Evolutionary conservation across 805 yeast genomes (phyloP).

Genomic region (Komagataella pseudopastoris): DNA sequence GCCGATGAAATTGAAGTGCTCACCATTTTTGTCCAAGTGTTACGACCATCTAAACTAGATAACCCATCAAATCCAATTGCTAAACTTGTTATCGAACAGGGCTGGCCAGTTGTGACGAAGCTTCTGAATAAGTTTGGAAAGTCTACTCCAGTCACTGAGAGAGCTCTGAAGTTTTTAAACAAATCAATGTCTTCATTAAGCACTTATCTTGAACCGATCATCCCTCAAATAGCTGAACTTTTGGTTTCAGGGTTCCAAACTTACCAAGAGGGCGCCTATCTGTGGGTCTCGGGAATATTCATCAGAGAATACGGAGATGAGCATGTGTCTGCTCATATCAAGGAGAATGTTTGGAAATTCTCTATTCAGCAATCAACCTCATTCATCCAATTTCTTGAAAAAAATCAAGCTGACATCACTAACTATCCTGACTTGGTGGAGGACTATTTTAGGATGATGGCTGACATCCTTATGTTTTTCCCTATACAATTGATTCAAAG

Average conservation of each 20-base stretch:
- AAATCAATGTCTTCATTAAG: conserved; percentile 51
- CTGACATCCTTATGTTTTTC: conserved; percentile 65
- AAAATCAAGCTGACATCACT: conserved; percentile 5
- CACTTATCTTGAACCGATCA: conserved; percentile 39
- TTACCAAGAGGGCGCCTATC: conserved; percentile 66
- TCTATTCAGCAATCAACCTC: conserved; percentile 49
- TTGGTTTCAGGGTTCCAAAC: conserved; percentile 57
- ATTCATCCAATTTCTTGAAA: conserved; percentile 33
- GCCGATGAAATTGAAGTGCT: conserved; percentile 69
- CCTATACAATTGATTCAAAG: conserved; percentile 38
- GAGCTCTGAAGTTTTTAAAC: conserved; percentile 56
- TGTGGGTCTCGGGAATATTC: conserved; percentile 82
- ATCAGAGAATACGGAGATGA: conserved; percentile 56
- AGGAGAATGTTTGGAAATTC: conserved; percentile 59
- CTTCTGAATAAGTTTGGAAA: conserved; percentile 42
- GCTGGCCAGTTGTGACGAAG: conserved; percentile 42
- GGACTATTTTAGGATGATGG: conserved; percentile 74
- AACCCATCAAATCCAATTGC: conserved; percentile 34
- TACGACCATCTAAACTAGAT: conserved; percentile 31
- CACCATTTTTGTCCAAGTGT: conserved; percentile 42
- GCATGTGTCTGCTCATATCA: conserved; percentile 24
- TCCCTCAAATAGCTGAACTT: conserved; percentile 51
- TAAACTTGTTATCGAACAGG: conserved; percentile 33
- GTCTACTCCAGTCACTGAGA: conserved; percentile 56
- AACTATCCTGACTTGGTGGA: conserved; percentile 61